Base-by-base conservation (phyloP, 78 protist species). In the Planoprotostelium fungivorum region DNA sequence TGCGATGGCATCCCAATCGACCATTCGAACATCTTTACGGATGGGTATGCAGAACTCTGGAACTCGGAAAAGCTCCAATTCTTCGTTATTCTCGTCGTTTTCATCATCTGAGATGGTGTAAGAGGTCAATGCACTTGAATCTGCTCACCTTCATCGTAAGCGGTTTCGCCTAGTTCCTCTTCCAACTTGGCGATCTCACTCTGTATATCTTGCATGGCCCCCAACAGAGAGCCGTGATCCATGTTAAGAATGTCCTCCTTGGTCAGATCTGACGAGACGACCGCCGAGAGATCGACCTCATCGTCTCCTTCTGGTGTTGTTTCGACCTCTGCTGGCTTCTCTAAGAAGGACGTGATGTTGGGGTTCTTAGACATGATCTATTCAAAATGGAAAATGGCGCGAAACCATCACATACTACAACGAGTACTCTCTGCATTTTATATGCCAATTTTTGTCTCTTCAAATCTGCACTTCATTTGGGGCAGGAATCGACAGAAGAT, bases 1-100 rank as follows among this genome's bases (percentile, higher is more conserved):
- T 39, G 86, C 91, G 83, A 93, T 10, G 10, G 95, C 89, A 10
- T 88, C 28, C 63, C 87, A 36, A 16, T 37, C 16, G 16, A 35
- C 36, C 16, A 25, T 5, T 5, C 37, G 37, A 85, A 85, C 36
- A 35, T 36, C 37, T 16, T 35, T 36, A 25, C 87, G 5, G 87
- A 35, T 35, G 34, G 37, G 36, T 25, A 85, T 85, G 73, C 73
- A 51, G 16, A 51, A 51, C 73, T 51, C 73, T 51, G 73, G 73
- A 25, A 51, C 73, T 16, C 16, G 5, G 87, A 37, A 85, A 5
- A 85, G 16, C 16, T 36, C 87, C 36, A 36, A 16, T 23, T 37
- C 16, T 37, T 85, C 87, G 16, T 85, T 16, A 16, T 16, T 37
- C 87, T 37, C 37, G 5, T 37, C 87, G 16, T 85, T 36, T 85